Evolutionary conservation across 73 alveolate genomes (phyloP).

Genomic region (Blepharisma stoltei): DNA sequence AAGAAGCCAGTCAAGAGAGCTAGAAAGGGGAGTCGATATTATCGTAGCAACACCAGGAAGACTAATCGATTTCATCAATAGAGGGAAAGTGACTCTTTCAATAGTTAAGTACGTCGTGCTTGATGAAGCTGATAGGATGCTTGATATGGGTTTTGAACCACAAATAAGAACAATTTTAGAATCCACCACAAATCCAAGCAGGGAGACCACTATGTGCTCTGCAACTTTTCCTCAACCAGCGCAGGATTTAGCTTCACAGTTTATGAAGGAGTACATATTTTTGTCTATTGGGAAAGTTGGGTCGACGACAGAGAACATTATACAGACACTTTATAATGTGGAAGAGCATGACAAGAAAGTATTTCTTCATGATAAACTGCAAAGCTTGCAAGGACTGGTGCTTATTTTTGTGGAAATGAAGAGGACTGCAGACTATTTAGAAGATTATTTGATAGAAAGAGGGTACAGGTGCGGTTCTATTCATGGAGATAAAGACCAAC

Average conservation of each 20-base stretch:
- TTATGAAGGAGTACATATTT: slow-evolving; percentile 66
- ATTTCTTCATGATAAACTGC: not conserved
- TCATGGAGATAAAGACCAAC: slow-evolving; percentile 83
- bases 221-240: slow-evolving; percentile 83
- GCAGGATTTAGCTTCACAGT: slow-evolving; percentile 69
- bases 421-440: slow-evolving; percentile 69
- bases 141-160: slow-evolving; percentile 89
- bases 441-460: slow-evolving; percentile 43
- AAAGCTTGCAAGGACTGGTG: slow-evolving; percentile 7
- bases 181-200: slow-evolving; percentile 38
- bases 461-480: slow-evolving; percentile 54
- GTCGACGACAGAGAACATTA: slow-evolving; percentile 54
- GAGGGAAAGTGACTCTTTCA: slow-evolving; percentile 47
- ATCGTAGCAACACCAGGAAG: slow-evolving; percentile 89
- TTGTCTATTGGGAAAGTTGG: slow-evolving; percentile 65
- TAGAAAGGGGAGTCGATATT: slow-evolving; percentile 68
- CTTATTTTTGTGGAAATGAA: slow-evolving; percentile 71
- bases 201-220: slow-evolving; percentile 83
- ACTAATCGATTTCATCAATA: slow-evolving; percentile 76
- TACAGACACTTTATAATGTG: slow-evolving; percentile 34
- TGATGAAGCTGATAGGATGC: slow-evolving; percentile 95
- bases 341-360: slow-evolving; percentile 35
- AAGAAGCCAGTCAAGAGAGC: slow-evolving; percentile 53
- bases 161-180: slow-evolving; percentile 69
- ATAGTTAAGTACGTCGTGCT: slow-evolving; percentile 64